Percentiles rank a stretch among this genome's conserved stretches.
Evolutionary conservation across 2,329 filamentous ascomycete genomes (phyloP).

Genomic region (Lachnellula cervina): DNA sequence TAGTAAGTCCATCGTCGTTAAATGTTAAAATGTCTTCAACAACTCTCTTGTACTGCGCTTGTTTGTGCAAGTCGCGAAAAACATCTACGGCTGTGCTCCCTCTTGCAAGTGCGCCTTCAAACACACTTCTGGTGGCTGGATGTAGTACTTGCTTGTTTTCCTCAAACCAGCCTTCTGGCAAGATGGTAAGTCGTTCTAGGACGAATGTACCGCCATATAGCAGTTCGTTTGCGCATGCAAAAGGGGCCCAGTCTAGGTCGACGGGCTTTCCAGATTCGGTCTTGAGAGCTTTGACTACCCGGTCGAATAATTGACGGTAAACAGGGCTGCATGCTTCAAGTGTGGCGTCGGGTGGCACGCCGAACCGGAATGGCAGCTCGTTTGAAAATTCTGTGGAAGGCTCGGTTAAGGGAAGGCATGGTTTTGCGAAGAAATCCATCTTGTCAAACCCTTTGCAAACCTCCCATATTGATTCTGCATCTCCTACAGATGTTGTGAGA

Average conservation of each 20-base stretch:
- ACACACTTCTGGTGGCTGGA: slow-evolving; percentile 44
- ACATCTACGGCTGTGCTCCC: slow-evolving; percentile 41
- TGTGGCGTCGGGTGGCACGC: slow-evolving; percentile 41
- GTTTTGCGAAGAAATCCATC: slow-evolving; percentile 47
- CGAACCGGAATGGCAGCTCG: slow-evolving; percentile 43
- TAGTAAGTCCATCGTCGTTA: slow-evolving; percentile 29
- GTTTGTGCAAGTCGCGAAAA: slow-evolving; percentile 43
- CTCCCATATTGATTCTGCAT: slow-evolving; percentile 45
- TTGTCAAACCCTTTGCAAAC: slow-evolving; percentile 41
- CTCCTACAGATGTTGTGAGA: slow-evolving; percentile 40
- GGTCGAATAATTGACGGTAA: slow-evolving; percentile 39
- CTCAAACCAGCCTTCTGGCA: slow-evolving; percentile 36
- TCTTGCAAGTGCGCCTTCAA: slow-evolving; percentile 35
- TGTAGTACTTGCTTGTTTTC: slow-evolving; percentile 46
- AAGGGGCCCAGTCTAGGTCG: slow-evolving; percentile 39
- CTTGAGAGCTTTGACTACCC: slow-evolving; percentile 37
- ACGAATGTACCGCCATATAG: slow-evolving; percentile 51
- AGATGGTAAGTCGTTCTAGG: slow-evolving; percentile 43
- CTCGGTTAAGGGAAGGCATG: slow-evolving; percentile 22
- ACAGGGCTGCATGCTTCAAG: slow-evolving; percentile 39
- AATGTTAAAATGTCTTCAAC: slow-evolving; percentile 37
- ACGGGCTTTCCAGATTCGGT: slow-evolving; percentile 30
- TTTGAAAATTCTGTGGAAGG: not conserved
- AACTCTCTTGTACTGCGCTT: slow-evolving; percentile 39
- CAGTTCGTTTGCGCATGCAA: slow-evolving; percentile 44